These are phyloP conservation scores for Cryphonectria parasitica DNA, from an alignment of 2,329 filamentous ascomycete genomes.

Conservation along the genomic window DNA sequence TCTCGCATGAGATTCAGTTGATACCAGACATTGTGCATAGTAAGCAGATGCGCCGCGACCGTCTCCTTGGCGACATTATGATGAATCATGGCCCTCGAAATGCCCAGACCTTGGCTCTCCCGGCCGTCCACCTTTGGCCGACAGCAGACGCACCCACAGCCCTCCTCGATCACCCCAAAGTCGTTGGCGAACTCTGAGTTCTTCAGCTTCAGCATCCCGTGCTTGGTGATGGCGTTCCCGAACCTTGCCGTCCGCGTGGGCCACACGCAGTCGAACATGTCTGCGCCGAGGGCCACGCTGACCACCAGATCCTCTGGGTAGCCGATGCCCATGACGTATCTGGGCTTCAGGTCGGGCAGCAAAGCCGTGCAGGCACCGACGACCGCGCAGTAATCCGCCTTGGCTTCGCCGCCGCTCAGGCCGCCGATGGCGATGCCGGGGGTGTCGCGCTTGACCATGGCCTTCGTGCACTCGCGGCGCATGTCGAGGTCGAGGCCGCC, in stretches of 20 bases:
- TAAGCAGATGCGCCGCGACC: conserved; percentile 80
- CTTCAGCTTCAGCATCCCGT: conserved; percentile 83
- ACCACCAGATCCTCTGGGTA: conserved; percentile 97
- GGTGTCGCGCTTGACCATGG: conserved; percentile 89
- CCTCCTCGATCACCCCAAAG: conserved; percentile 81
- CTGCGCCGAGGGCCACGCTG: conserved; percentile 88
- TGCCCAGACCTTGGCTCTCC: conserved; percentile 61
- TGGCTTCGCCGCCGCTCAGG: conserved; percentile 91
- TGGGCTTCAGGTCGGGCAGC: conserved; percentile 88
- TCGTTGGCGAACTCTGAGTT: conserved; percentile 76
- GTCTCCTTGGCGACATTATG: conserved; percentile 95
- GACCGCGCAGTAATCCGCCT: conserved; percentile 88
- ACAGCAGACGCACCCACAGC: conserved; percentile 82
- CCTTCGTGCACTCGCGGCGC: conserved; percentile 77
- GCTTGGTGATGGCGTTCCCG: conserved; percentile 85
- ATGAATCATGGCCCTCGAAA: conserved; percentile 88
- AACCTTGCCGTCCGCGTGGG: conserved; percentile 95
- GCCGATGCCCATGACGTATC: conserved; percentile 98
- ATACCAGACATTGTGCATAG: conserved; percentile 95
- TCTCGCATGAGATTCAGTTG: conserved; percentile 81
- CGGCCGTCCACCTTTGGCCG: conserved; percentile 62
- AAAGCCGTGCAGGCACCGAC: conserved; percentile 84
- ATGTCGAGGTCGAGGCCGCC: conserved; percentile 89
- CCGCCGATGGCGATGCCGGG: conserved; percentile 97
- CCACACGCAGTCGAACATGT: conserved; percentile 99